Evolutionary conservation across 345 rosid species (phyloP).

Genomic region (Gossypium raimondii): DNA sequence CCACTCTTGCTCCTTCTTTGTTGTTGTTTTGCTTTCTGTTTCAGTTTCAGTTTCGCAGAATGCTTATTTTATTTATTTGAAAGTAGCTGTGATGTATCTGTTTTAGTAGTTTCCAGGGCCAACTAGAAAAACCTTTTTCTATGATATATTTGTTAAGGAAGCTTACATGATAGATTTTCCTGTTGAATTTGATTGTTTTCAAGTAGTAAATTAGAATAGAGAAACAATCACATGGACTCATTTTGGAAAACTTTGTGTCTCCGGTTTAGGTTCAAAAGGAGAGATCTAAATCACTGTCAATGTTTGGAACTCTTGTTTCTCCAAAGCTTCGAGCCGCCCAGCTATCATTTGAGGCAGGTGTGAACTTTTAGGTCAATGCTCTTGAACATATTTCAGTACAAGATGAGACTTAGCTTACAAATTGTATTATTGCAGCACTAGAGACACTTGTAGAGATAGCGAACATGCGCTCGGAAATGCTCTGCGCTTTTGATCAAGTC

Average conservation of each 20-base stretch:
- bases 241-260: not conserved
- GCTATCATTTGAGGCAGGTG: conserved; percentile 85
- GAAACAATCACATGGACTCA: not conserved
- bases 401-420: not conserved
- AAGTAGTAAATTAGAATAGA: not conserved
- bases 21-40: not conserved
- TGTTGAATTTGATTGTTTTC: not conserved
- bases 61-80: not conserved
- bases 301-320: conserved; percentile 83
- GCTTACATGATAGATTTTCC: not conserved
- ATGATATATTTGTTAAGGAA: not conserved
- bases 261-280: conserved; percentile 58
- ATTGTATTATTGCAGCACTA: conserved; percentile 43
- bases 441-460: conserved; percentile 81
- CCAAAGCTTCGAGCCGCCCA: conserved; percentile 85
- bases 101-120: not conserved
- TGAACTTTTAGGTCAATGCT: conserved; percentile 13
- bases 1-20: not conserved
- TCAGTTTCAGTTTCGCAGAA: not conserved
- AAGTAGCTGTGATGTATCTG: not conserved
- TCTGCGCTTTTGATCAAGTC: conserved; percentile 44
- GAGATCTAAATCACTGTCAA: conserved; percentile 55
- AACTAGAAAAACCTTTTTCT: not conserved
- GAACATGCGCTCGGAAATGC: conserved; percentile 54
- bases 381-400: not conserved